Evolutionary conservation across 2,329 filamentous ascomycete genomes (phyloP), one percentile per base, ranked within the genome.

Genomic region (Ophiocordyceps robertsii): DNA sequence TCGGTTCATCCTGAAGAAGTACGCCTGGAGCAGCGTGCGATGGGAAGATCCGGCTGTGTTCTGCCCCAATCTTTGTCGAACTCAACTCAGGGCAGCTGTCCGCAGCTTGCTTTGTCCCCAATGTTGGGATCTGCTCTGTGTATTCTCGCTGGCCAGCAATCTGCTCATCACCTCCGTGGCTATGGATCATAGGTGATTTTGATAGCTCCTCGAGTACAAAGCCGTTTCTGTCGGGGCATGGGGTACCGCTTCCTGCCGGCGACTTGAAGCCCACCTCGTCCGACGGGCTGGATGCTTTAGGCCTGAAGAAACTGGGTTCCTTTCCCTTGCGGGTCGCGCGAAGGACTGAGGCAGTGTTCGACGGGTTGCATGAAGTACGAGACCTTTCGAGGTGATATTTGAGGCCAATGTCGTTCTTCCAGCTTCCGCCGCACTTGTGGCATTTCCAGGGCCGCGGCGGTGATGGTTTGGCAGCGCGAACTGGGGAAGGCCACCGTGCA

Each of bases 341-440:
- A 9, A 47, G 29, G 17, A 39, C 43, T 31, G 46, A 43, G 14
- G 44, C 33, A 9, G 37, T 46, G 32, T 58, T 60, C 17, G 52
- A 60, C 17, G 73, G 67, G 48, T 79, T 79, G 51, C 75, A 79
- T 13, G 63, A 19, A 4, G 69, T 70, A 45, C 62, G 62, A 1
- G 74, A 72, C 49, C 76, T 77, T 30, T 68, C 69, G 13, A 70
- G 56, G 47, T 79, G 75, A 51, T 79, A 79, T 40, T 75, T 73
- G 14, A 78, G 59, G 0, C 75, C 75, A 38, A 73, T 61, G 30
- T 71, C 63, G 41, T 78, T 78, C 54, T 76, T 77, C 73, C 73
- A 79, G 11, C 56, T 59, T 3, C 65, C 67, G 10, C 67, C 67
- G 45, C 75, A 79, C 37, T 66, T 71, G 10, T 72, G 65, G 46